Conservation (phyloP, 768 basidiomycete species). For the Serpula lacrymans region DNA sequence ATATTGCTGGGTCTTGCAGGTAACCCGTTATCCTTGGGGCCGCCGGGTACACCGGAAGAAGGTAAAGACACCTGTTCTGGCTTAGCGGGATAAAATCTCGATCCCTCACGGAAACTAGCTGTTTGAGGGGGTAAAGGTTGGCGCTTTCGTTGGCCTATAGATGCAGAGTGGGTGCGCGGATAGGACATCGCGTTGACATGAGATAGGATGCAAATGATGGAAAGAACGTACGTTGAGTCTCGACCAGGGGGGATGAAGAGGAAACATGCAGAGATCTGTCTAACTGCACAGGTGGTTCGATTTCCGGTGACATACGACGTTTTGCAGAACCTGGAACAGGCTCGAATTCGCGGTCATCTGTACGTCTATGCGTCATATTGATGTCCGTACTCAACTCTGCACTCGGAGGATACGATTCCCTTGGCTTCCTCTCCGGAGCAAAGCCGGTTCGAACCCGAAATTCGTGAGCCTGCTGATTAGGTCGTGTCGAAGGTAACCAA, state of each 20-base stretch:
- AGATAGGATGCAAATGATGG: slow-evolving; percentile 26
- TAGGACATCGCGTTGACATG: slow-evolving; percentile 24
- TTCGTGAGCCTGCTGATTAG: slow-evolving; percentile 11
- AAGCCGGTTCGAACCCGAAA: too few species aligned
- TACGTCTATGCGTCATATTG: slow-evolving; percentile 3
- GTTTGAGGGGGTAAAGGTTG: slow-evolving; percentile 35
- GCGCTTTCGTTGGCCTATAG: slow-evolving; percentile 31
- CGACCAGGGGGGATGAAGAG: slow-evolving; percentile 15
- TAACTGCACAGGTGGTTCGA: neutral
- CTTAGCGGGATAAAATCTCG: slow-evolving; percentile 11
- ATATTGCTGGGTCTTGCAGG: slow-evolving; percentile 4
- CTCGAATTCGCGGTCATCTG: slow-evolving; percentile 1
- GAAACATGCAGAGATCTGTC: neutral
- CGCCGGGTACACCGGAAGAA: slow-evolving; percentile 2
- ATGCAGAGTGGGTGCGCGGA: slow-evolving; percentile 15
- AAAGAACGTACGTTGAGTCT: slow-evolving; percentile 36
- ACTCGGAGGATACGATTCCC: slow-evolving; percentile 12
- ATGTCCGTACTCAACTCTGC: slow-evolving; percentile 10
- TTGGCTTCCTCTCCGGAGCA: slow-evolving; percentile 12
- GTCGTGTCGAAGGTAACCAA: slow-evolving; percentile 10
- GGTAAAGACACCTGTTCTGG: slow-evolving; percentile 8
- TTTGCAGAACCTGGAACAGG: slow-evolving; percentile 1
- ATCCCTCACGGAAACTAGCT: slow-evolving; percentile 22
- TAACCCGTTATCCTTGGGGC: slow-evolving; percentile 8
- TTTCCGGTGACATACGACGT: neutral